Conservation (phyloP, 176 grass and related monocot genomes). For the Zizania latifolia region DNA sequence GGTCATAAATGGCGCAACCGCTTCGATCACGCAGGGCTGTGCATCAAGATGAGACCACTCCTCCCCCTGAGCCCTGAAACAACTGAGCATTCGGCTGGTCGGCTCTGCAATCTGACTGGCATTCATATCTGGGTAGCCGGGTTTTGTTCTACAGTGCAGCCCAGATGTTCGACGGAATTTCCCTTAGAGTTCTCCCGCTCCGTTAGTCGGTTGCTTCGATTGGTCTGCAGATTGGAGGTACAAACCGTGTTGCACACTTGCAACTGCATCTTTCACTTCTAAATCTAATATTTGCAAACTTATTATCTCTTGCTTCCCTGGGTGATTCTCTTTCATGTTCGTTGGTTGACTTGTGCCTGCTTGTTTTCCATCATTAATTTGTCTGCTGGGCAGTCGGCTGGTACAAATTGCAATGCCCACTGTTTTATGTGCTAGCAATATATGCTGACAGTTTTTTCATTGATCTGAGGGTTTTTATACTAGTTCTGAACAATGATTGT, state of each 20-base stretch:
- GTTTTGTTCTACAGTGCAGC: not conserved
- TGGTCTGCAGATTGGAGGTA: not conserved
- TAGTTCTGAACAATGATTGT: not conserved
- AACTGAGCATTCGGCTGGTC: not conserved
- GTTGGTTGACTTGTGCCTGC: not conserved
- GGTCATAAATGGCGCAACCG: not conserved
- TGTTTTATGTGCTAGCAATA: not conserved
- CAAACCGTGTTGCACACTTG: not conserved
- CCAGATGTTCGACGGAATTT: slow-evolving; percentile 22
- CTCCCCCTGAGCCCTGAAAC: not conserved
- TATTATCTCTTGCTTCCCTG: not conserved
- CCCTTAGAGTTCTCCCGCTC: not conserved
- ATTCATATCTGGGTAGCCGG: not conserved
- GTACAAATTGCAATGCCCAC: too few species aligned
- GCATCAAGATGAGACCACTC: not conserved
- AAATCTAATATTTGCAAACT: too few species aligned
- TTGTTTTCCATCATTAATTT: not conserved
- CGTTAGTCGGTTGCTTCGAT: not conserved
- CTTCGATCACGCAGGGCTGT: not conserved
- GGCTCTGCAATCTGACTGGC: not conserved
- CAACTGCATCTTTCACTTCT: not conserved
- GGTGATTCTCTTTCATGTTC: not conserved
- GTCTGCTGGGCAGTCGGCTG: not conserved
- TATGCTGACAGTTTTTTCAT: not conserved
- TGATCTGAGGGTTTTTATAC: not conserved